These are phyloP conservation scores for Beta lomatogona DNA, from an alignment of 179 eudicot species.

Conservation along the genomic window DNA sequence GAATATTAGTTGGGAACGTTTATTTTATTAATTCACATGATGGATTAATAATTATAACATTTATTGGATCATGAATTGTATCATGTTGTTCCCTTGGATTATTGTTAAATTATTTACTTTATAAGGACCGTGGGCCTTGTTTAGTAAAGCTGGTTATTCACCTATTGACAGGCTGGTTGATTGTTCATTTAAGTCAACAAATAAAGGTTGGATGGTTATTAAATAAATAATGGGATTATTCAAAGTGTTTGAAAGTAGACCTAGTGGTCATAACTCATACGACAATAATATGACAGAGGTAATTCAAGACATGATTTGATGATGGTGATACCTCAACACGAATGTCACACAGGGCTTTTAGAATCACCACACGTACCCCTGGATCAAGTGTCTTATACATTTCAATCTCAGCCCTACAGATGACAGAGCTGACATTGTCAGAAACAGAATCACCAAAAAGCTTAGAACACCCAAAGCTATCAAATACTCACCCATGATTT, in stretches of 20 bases:
- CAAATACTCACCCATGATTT: conserved; percentile 74
- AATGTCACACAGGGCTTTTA: conserved; percentile 94
- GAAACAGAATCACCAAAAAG: conserved; percentile 11
- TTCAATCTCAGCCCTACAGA: conserved; percentile 78
- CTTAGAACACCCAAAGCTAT: conserved; percentile 23
- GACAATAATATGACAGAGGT: background rate
- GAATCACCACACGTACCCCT: conserved; percentile 72
- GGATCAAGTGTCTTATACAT: conserved; percentile 81
- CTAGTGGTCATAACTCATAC: background rate
- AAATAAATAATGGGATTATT: too few relatives aligned
- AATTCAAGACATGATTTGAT: conserved; percentile 6
- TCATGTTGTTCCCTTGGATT: too few relatives aligned
- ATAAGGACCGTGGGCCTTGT: too few relatives aligned
- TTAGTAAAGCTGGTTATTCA: too few relatives aligned
- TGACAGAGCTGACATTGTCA: conserved; percentile 22
- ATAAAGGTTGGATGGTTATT: too few relatives aligned
- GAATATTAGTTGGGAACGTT: too few relatives aligned
- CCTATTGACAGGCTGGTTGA: too few relatives aligned
- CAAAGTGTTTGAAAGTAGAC: background rate
- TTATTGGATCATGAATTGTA: too few relatives aligned
- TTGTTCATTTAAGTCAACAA: too few relatives aligned
- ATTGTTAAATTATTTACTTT: too few relatives aligned
- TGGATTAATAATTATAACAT: too few relatives aligned
- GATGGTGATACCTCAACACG: conserved; percentile 84
- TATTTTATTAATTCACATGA: too few relatives aligned